Conservation (phyloP, 192 early-diverging fungal genomes). For the Hyaloraphidium curvatum region DNA sequence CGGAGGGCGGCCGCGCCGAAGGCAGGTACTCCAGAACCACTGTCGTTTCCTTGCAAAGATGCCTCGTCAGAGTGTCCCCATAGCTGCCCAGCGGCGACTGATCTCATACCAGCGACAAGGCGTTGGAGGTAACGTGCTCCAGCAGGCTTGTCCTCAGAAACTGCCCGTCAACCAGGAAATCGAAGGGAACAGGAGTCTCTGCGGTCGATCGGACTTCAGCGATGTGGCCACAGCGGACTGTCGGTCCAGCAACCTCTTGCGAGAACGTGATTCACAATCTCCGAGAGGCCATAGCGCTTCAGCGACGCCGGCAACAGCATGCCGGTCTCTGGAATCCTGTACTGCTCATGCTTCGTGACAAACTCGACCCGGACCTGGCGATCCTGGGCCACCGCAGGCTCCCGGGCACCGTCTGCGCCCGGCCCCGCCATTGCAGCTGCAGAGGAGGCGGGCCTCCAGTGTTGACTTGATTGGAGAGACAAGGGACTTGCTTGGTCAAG, state of each 20-base stretch:
- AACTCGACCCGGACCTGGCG: no score
- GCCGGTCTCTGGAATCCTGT: no score
- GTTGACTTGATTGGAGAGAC: no score
- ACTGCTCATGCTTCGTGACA: no score
- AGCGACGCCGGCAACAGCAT: conserved; percentile 73
- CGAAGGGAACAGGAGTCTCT: conserved; percentile 69
- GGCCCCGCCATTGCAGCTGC: no score
- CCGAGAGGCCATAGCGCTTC: conserved; percentile 72
- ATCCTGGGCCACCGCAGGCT: no score
- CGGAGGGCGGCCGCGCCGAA: conserved; percentile 67
- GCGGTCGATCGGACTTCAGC: not conserved
- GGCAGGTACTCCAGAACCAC: conserved; percentile 84
- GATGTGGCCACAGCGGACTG: not conserved
- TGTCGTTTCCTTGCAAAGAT: conserved; percentile 42
- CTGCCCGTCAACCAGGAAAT: conserved; percentile 83
- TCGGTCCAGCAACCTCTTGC: conserved; percentile 10
- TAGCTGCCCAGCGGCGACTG: not conserved
- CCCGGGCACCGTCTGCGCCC: no score
- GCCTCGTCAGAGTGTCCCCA: not conserved
- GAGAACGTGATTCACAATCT: conserved; percentile 86
- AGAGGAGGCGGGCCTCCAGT: no score
- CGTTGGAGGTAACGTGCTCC: conserved; percentile 45
- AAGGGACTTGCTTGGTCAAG: no score
- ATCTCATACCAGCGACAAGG: conserved; percentile 35
- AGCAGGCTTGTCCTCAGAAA: conserved; percentile 61